Evolutionary conservation across 768 basidiomycete genomes (phyloP).

Genomic region (Leccinum fibrillosum): DNA sequence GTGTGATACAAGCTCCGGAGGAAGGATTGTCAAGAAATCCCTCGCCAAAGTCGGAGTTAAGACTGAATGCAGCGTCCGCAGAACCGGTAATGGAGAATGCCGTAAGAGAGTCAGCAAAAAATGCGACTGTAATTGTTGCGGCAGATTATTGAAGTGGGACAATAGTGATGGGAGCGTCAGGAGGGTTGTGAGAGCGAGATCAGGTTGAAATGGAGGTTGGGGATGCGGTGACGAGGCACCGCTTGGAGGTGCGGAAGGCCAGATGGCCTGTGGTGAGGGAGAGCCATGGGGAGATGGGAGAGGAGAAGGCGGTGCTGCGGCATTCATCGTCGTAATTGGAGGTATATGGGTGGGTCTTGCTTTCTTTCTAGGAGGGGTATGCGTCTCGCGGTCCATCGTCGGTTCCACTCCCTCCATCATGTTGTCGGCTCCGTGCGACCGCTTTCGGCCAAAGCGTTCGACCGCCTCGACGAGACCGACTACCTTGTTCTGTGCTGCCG

Average conservation of each 20-base stretch:
- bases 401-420: constrained; percentile 77
- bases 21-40: constrained; percentile 90
- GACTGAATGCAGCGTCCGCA: constrained; percentile 86
- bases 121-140: constrained; percentile 85
- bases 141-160: constrained; percentile 74
- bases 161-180: constrained; percentile 83
- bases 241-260: constrained; percentile 82
- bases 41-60: constrained; percentile 88
- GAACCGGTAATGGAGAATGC: constrained; percentile 86
- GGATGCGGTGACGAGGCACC: constrained; percentile 68
- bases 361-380: constrained; percentile 70
- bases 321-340: constrained; percentile 61
- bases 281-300: constrained; percentile 85
- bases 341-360: constrained; percentile 59
- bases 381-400: constrained; percentile 42
- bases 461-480: constrained; percentile 77
- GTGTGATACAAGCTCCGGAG: constrained; percentile 88
- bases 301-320: constrained; percentile 80
- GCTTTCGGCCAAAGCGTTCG: constrained; percentile 70
- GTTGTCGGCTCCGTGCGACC: constrained; percentile 50
- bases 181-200: constrained; percentile 78
- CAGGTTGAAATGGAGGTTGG: constrained; percentile 75
- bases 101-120: constrained; percentile 89
- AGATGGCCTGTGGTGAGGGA: constrained; percentile 69
- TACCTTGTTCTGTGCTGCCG: constrained; percentile 43